Evolutionary conservation across 2,329 filamentous ascomycete species (phyloP).

Genomic region (Capronia coronata): DNA sequence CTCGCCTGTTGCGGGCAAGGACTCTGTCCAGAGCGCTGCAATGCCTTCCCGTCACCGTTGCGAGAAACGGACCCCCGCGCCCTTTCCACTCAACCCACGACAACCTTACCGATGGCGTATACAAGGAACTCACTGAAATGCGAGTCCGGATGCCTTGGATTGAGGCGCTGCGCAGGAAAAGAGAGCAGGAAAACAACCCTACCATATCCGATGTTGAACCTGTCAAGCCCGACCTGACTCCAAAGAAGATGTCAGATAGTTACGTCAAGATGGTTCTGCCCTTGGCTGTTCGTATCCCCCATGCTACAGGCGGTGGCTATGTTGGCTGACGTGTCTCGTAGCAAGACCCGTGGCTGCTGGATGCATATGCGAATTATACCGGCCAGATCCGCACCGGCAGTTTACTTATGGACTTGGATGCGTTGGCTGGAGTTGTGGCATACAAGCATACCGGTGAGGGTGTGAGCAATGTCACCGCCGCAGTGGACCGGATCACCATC

Average conservation of each 20-base stretch:
- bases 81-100: constrained; percentile 16
- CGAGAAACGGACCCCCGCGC: neutral
- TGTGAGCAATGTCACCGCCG: constrained; percentile 58
- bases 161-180: constrained; percentile 54
- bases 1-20: constrained; percentile 3
- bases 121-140: constrained; percentile 52
- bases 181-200: constrained; percentile 36
- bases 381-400: constrained; percentile 68
- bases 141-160: constrained; percentile 63
- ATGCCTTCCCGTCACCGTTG: neutral
- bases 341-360: constrained; percentile 68
- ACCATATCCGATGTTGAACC: constrained; percentile 22
- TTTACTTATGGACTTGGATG: constrained; percentile 74
- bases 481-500: constrained; percentile 59
- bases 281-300: constrained; percentile 18
- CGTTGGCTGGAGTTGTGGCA: constrained; percentile 67
- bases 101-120: constrained; percentile 52
- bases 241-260: constrained; percentile 65
- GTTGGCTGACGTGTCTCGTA: constrained; percentile 44
- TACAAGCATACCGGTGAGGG: constrained; percentile 64
- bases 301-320: constrained; percentile 1
- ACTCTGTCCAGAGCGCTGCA: neutral
- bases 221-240: constrained; percentile 51
- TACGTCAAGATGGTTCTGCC: constrained; percentile 56
- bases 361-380: constrained; percentile 69